Conservation (phyloP, 257 asterid species). For the Nicotiana attenuata region DNA sequence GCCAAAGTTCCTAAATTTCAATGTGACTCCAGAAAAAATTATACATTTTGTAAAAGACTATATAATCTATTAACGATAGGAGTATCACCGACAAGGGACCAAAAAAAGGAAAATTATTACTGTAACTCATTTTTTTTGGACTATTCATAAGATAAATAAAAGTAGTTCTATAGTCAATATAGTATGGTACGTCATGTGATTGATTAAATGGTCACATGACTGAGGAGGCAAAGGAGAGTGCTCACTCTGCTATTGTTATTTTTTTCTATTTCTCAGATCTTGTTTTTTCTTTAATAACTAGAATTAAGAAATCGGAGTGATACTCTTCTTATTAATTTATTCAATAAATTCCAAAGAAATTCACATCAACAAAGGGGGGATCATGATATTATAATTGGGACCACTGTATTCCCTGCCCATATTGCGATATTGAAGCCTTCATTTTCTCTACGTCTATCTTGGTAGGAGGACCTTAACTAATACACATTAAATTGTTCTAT, state of each 20-base stretch:
- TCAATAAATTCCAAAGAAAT: background rate
- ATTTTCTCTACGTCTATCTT: background rate
- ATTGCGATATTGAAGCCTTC: background rate
- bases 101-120: background rate
- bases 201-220: slow-evolving; percentile 6
- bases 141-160: background rate
- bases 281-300: background rate
- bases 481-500: background rate
- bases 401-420: background rate
- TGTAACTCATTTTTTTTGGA: background rate
- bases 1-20: too few relatives aligned
- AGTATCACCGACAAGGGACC: background rate
- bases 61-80: background rate
- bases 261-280: slow-evolving; percentile 5
- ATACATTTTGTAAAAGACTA: background rate
- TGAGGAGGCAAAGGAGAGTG: slow-evolving; percentile 10
- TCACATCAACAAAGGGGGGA: background rate
- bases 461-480: background rate
- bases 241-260: background rate
- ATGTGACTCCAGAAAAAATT: too few relatives aligned
- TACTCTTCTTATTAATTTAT: background rate
- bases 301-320: background rate
- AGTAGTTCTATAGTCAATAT: background rate
- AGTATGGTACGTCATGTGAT: slow-evolving; percentile 1
- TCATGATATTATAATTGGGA: background rate